Evolutionary conservation across 176 grass and related monocot species (phyloP).

Genomic region (Lolium rigidum): DNA sequence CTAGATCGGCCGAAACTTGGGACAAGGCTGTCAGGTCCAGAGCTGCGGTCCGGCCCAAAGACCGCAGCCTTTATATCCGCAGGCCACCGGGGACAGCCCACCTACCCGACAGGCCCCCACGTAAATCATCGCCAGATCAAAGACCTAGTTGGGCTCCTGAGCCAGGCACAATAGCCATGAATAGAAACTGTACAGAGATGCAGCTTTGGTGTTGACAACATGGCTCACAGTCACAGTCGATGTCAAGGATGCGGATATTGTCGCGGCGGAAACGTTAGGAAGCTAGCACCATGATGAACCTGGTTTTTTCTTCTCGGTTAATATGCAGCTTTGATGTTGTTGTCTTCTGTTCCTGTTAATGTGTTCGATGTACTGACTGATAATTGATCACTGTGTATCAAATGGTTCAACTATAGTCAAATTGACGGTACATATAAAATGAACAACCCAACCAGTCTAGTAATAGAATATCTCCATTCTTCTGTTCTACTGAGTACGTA

Average conservation of each 20-base stretch:
- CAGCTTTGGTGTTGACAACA: not conserved
- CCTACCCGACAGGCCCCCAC: not conserved
- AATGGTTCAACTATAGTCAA: not conserved
- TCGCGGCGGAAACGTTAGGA: not conserved
- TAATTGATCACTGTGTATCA: not conserved
- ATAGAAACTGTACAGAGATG: not conserved
- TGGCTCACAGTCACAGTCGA: not conserved
- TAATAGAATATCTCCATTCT: not conserved
- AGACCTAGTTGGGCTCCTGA: not conserved
- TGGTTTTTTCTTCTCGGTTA: not conserved
- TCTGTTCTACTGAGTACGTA: not conserved
- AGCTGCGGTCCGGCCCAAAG: not conserved
- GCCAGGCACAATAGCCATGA: not conserved
- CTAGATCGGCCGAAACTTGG: not conserved
- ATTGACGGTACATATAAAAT: not conserved
- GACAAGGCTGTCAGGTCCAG: not conserved
- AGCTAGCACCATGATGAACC: not conserved
- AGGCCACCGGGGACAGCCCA: not conserved
- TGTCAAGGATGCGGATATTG: not conserved
- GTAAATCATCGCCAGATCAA: not conserved
- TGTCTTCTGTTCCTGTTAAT: slow-evolving; percentile 1
- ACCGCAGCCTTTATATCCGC: not conserved
- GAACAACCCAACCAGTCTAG: slow-evolving; percentile 4
- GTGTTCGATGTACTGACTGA: not conserved
- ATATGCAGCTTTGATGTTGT: not conserved